Base-by-base conservation (phyloP, 2,329 filamentous ascomycete genomes). In the Colletotrichum gloeosporioides region DNA sequence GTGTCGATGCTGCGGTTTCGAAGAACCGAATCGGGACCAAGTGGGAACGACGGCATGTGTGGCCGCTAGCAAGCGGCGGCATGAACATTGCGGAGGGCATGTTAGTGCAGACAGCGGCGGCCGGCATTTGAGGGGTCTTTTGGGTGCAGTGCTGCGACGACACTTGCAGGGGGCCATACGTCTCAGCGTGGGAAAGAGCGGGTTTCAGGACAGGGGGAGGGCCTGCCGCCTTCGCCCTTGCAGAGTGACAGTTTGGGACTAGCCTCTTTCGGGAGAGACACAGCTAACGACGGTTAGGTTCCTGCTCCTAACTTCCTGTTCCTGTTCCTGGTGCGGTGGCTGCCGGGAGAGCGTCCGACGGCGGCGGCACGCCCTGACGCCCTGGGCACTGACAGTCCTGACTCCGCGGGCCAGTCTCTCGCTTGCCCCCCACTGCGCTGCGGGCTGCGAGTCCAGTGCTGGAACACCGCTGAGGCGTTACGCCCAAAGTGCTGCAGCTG, bases 131-230 rank as follows among this genome's bases (percentile, higher is more conserved):
- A 55, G 36, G 57, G 63, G 63, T 12, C 53, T 65, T 59, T 69
- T n/a, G 70, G 59, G 59, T 64, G 22, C 61, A 36, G 55, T 64
- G 59, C 73, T 76, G 76, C 73, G 74, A 73, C 74, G 27, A 70
- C 34, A 74, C 71, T 68, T 67, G 36, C 76, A 77, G 73, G 76
- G 76, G 66, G 16, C 39, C 34, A 67, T 71, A 66, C 76, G 76
- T 77, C 76, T 77, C 76, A 77, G 76, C 73, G 62, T 74, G 44
- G 57, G 73, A 66, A 74, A 77, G 76, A 77, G 69, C 76, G 76
- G 76, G 76, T 77, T 77, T 77, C 76, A 77, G 74, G 62, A 66
- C 76, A 77, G 53, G 76, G 44, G 75, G 34, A 63, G 66, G 65
- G 53, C 61, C 71, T 55, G 59, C 15, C 61, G 73, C 29, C 55